These are phyloP conservation scores for Venturia pyrina DNA, from an alignment of 2,329 filamentous ascomycete species.

Conservation along the genomic window DNA sequence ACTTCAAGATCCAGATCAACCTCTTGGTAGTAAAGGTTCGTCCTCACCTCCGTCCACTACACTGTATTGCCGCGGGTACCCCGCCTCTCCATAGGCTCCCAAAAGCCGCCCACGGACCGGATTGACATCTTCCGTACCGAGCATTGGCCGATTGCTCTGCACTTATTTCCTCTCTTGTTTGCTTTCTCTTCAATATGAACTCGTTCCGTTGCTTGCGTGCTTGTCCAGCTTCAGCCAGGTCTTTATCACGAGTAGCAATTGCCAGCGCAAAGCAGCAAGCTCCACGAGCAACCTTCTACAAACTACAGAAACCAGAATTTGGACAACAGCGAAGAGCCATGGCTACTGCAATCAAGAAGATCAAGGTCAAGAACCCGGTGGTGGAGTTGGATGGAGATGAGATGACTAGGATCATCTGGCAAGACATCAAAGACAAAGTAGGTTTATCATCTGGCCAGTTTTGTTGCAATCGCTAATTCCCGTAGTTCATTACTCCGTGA, in stretches of 20 bases:
- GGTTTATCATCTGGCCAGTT: conserved; percentile 12
- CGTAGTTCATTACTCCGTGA: conserved; percentile 11
- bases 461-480: conserved; percentile 1
- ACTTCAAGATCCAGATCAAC: too few species aligned
- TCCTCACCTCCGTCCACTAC: not conserved
- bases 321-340: conserved; percentile 28
- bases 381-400: conserved; percentile 90
- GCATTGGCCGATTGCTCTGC: not conserved
- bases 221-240: not conserved
- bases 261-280: not conserved
- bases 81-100: not conserved
- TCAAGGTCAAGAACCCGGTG: conserved; percentile 98
- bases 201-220: conserved; percentile 8
- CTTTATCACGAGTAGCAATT: not conserved
- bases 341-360: conserved; percentile 56
- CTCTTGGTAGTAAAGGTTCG: not conserved
- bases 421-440: conserved; percentile 94
- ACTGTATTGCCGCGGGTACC: not conserved
- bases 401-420: conserved; percentile 99
- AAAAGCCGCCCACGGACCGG: not conserved
- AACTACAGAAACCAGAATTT: not conserved
- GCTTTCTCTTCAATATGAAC: not conserved
- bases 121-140: not conserved
- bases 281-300: conserved; percentile 1
- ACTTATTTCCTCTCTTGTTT: not conserved